Evolutionary conservation across 805 yeast species (phyloP).

Genomic region (Candida ortonii): DNA sequence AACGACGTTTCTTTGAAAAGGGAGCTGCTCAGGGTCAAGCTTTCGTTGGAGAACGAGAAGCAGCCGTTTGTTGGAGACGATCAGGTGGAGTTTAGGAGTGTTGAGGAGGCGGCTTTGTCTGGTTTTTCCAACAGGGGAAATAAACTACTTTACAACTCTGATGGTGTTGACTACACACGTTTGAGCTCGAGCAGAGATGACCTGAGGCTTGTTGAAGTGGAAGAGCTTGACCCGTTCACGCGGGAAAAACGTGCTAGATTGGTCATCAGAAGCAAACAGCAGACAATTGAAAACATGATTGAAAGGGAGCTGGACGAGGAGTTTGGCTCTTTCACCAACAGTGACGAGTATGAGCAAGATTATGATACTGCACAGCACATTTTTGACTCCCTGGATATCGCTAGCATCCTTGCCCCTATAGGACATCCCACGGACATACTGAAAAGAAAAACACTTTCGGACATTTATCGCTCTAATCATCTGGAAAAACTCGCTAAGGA

Average conservation of each 20-base stretch:
- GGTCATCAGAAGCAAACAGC: conserved; percentile 25
- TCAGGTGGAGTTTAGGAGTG: conserved; percentile 7
- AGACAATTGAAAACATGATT: conserved; percentile 25
- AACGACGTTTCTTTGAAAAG: conserved; percentile 14
- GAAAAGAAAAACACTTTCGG: conserved; percentile 63
- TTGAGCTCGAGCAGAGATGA: conserved; percentile 25
- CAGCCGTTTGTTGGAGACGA: conserved; percentile 9
- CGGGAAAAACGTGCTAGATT: conserved; percentile 23
- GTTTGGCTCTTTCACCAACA: conserved; percentile 24
- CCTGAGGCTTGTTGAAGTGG: conserved; percentile 19
- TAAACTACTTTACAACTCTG: conserved; percentile 27
- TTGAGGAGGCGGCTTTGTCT: conserved; percentile 19
- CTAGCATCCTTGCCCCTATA: conserved; percentile 70
- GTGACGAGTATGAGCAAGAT: conserved; percentile 21
- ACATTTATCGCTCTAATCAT: conserved; percentile 59
- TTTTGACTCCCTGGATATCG: conserved; percentile 49
- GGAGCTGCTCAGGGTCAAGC: conserved; percentile 27
- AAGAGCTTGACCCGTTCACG: conserved; percentile 15
- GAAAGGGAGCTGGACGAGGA: conserved; percentile 29
- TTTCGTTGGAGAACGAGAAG: conserved; percentile 18
- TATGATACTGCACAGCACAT: conserved; percentile 38
- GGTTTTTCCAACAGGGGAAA: conserved; percentile 32
- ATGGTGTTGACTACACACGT: conserved; percentile 23
- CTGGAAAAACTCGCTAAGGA: conserved; percentile 63
- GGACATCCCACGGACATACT: conserved; percentile 77